phyloP scores from a whole-genome alignment of 164 flowering plant species.

The Kingdonia uniflora region DNA sequence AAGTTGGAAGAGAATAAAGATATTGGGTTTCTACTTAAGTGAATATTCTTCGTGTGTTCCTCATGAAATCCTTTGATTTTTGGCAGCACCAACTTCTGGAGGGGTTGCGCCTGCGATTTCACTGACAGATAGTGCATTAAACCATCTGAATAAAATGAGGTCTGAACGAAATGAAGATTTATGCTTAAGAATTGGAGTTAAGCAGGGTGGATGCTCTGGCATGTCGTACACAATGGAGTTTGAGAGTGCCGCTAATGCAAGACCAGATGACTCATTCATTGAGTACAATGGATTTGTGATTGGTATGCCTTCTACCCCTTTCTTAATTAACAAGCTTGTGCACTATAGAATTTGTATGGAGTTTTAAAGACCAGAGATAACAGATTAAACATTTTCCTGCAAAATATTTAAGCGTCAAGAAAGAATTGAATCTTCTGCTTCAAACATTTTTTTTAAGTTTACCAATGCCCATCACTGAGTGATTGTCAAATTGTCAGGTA shows the following conservation, averaged over 20 bases:
- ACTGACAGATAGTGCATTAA: conserved; percentile 69
- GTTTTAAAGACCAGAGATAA: too few relatives aligned
- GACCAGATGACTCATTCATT: conserved; percentile 84
- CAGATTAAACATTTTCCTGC: too few relatives aligned
- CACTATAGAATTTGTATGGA: too few relatives aligned
- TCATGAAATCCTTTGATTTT: too few relatives aligned
- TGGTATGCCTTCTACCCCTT: conserved; percentile 30
- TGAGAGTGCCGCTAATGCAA: conserved; percentile 60
- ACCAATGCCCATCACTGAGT: too few relatives aligned
- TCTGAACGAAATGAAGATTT: conserved; percentile 70
- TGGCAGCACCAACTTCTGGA: conserved; percentile 52
- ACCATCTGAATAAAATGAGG: conserved; percentile 82
- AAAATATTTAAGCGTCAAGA: too few relatives aligned
- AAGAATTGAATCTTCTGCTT: too few relatives aligned
- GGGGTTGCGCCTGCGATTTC: conserved; percentile 69
- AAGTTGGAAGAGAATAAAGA: too few relatives aligned
- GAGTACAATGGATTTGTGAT: conserved; percentile 84
- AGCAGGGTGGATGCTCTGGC: conserved; percentile 98
- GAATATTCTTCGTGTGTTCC: too few relatives aligned
- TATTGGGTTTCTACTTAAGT: too few relatives aligned
- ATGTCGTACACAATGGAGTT: conserved; percentile 98
- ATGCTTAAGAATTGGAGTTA: conserved; percentile 91
- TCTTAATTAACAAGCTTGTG: background rate
- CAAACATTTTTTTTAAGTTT: too few relatives aligned
- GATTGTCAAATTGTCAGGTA: too few relatives aligned